A percentile compares a stretch with the other conserved stretches of the same genome.
Conservation (phyloP, 202 grass and related monocot species). For the Cymbopogon flexuosus region DNA sequence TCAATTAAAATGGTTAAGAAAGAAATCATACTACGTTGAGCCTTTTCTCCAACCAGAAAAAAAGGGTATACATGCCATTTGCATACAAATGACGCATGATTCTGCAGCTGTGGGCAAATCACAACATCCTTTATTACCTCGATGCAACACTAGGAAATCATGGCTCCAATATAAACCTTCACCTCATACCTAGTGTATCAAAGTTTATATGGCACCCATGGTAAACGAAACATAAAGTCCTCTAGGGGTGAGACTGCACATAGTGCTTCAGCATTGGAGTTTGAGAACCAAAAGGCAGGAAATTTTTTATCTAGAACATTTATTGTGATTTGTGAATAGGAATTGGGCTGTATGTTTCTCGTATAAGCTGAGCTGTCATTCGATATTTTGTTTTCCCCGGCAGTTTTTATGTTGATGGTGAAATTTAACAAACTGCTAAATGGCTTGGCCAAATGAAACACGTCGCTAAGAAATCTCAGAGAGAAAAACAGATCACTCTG, state of each 20-base stretch:
- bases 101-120: not conserved
- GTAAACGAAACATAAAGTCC: constrained; percentile 19
- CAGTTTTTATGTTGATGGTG: not conserved
- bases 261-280: constrained; percentile 6
- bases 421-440: constrained; percentile 15
- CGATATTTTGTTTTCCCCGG: not conserved
- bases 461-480: not conserved
- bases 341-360: not conserved
- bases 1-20: not conserved
- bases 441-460: not conserved
- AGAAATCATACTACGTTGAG: not conserved
- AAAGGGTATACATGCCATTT: not conserved
- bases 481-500: not conserved
- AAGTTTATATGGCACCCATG: not conserved
- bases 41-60: not conserved
- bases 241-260: constrained; percentile 11
- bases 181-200: not conserved
- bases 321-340: not conserved
- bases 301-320: not conserved
- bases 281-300: constrained; percentile 1
- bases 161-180: not conserved
- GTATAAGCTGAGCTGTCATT: not conserved
- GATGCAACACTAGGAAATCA: not conserved
- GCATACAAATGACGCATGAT: not conserved
- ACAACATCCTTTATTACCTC: not conserved